These are phyloP conservation scores for Kodamaea kakaduensis DNA, from an alignment of 805 yeast species.

Conservation along the genomic window DNA sequence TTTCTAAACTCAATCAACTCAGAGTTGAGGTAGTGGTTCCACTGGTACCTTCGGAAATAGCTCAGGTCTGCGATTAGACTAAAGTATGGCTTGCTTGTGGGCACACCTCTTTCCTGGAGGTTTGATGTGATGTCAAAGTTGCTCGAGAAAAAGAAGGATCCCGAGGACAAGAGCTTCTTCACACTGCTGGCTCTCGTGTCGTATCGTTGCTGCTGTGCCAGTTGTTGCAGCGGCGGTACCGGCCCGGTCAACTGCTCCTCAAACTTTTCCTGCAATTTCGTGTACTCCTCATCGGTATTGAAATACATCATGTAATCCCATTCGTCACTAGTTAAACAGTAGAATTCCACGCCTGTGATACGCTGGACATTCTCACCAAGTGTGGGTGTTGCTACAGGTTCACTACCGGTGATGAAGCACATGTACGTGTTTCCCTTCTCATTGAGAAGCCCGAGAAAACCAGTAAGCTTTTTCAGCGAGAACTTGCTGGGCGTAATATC, in stretches of 20 bases:
- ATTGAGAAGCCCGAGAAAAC: conserved; percentile 59
- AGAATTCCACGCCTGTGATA: conserved; percentile 60
- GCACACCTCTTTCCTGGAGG: conserved; percentile 41
- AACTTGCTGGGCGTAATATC: conserved; percentile 37
- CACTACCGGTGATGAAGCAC: conserved; percentile 53
- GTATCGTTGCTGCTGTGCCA: background rate
- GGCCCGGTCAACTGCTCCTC: conserved; percentile 9
- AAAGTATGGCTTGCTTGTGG: conserved; percentile 15
- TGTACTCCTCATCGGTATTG: conserved; percentile 5
- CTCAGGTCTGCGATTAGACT: conserved; percentile 31
- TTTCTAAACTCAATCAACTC: conserved; percentile 46
- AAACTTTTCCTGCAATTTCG: conserved; percentile 1
- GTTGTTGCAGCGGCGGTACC: conserved; percentile 3
- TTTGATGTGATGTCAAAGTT: conserved; percentile 45
- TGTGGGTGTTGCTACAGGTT: conserved; percentile 57
- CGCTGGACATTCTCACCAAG: conserved; percentile 49
- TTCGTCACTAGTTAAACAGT: conserved; percentile 55
- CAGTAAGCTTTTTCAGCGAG: conserved; percentile 35
- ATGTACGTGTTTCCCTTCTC: conserved; percentile 52
- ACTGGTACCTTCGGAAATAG: conserved; percentile 45
- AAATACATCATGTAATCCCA: conserved; percentile 40
- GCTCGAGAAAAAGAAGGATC: conserved; percentile 46
- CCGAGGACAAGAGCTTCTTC: conserved; percentile 40
- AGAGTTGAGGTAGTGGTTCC: conserved; percentile 48
- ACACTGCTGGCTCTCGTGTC: conserved; percentile 36